These are phyloP conservation scores for Penicillium freii DNA, from an alignment of 2,329 filamentous ascomycete genomes.

Conservation along the genomic window DNA sequence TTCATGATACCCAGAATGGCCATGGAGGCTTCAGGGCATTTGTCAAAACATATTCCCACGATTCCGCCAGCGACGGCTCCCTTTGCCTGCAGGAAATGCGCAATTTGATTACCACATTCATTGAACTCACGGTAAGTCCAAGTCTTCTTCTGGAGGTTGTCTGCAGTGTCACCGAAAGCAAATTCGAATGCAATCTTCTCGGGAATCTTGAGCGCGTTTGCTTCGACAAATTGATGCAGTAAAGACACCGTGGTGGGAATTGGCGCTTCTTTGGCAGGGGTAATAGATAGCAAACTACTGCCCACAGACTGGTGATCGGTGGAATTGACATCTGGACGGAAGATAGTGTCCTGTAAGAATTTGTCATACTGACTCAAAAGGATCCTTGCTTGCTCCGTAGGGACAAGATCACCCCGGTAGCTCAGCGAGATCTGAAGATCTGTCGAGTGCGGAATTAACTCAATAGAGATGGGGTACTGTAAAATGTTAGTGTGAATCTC, in stretches of 20 bases:
- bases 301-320: constrained; percentile 38
- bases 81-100: constrained; percentile 58
- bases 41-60: constrained; percentile 77
- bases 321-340: constrained; percentile 44
- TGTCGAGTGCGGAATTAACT: constrained; percentile 61
- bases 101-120: constrained; percentile 67
- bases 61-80: constrained; percentile 58
- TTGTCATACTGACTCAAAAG: constrained; percentile 71
- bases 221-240: constrained; percentile 77
- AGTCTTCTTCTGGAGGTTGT: constrained; percentile 46
- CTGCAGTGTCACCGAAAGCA: constrained; percentile 55
- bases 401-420: constrained; percentile 63
- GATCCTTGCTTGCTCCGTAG: constrained; percentile 63
- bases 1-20: constrained; percentile 80
- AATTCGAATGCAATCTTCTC: constrained; percentile 72
- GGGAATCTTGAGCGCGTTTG: constrained; percentile 56
- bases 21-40: constrained; percentile 80
- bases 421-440: constrained; percentile 64
- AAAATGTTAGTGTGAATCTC: constrained; percentile 11
- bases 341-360: constrained; percentile 59
- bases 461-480: constrained; percentile 73
- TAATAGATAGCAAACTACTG: constrained; percentile 56
- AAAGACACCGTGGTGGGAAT: constrained; percentile 60
- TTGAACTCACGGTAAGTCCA: constrained; percentile 80
- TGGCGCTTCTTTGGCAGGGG: constrained; percentile 57